Conservation (phyloP, 352 stramenopile genomes). For the Pythium diclinum region DNA sequence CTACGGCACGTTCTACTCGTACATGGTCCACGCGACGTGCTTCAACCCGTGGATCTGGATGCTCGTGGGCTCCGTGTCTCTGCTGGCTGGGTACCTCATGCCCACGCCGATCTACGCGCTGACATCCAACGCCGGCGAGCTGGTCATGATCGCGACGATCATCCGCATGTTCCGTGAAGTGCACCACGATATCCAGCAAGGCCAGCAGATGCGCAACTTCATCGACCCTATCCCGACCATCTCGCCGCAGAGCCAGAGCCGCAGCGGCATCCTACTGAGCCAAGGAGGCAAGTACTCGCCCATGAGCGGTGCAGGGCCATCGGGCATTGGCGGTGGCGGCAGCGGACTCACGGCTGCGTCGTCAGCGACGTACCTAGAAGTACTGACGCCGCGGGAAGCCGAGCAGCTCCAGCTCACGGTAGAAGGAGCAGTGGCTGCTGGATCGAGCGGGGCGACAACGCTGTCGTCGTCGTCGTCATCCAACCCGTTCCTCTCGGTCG, state of each 20-base stretch:
- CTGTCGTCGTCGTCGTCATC: conserved; percentile 22
- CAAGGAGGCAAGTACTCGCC: conserved; percentile 36
- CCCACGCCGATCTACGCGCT: conserved; percentile 65
- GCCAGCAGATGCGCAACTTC: conserved; percentile 67
- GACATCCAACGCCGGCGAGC: conserved; percentile 72
- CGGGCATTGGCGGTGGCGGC: background rate
- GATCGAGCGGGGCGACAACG: conserved; percentile 10
- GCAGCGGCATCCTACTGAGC: conserved; percentile 24
- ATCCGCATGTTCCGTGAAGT: conserved; percentile 86
- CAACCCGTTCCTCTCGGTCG: conserved; percentile 47
- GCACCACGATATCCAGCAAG: conserved; percentile 80
- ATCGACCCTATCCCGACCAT: conserved; percentile 49
- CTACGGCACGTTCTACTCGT: conserved; percentile 85
- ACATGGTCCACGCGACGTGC: conserved; percentile 79
- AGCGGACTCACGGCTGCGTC: conserved; percentile 6
- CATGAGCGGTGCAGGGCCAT: conserved; percentile 18
- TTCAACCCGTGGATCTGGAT: conserved; percentile 90
- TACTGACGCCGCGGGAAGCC: conserved; percentile 20
- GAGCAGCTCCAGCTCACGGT: conserved; percentile 19
- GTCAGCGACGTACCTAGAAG: conserved; percentile 23
- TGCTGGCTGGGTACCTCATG: conserved; percentile 77
- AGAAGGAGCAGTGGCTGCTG: conserved; percentile 8
- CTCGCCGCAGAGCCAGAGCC: conserved; percentile 27
- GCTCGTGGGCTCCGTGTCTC: conserved; percentile 62
- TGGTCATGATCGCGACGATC: conserved; percentile 77